These are phyloP conservation scores for Termitomyces sp. DNA, from an alignment of 768 basidiomycete species.

Conservation along the genomic window DNA sequence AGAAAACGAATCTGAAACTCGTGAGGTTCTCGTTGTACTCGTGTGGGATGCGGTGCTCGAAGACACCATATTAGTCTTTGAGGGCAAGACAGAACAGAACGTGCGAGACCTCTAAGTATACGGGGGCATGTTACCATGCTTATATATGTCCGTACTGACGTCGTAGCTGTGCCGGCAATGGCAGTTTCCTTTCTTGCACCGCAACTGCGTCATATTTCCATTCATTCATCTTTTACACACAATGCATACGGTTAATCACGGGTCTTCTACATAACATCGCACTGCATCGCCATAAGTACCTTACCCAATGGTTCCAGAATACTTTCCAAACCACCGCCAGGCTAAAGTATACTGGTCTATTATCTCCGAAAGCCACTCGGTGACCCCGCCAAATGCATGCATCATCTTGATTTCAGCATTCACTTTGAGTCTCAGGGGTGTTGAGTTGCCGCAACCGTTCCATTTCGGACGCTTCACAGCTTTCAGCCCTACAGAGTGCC, in stretches of 20 bases:
- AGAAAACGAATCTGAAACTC: not conserved
- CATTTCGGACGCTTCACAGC: not conserved
- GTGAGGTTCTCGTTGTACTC: not conserved
- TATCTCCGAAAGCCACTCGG: not conserved
- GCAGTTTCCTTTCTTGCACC: not conserved
- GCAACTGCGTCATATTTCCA: not conserved
- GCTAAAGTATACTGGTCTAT: not conserved
- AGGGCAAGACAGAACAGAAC: not conserved
- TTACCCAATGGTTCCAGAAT: not conserved
- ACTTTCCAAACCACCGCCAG: not conserved
- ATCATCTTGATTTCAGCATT: not conserved
- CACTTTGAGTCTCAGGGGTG: not conserved
- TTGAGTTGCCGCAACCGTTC: not conserved
- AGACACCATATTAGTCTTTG: not conserved
- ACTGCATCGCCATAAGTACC: not conserved
- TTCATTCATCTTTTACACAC: not conserved
- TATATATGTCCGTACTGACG: not conserved
- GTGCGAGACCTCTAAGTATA: not conserved
- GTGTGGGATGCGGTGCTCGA: not conserved
- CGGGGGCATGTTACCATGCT: not conserved
- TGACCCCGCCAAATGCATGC: not conserved
- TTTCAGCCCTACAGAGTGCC: not conserved
- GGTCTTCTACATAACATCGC: not conserved
- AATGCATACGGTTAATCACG: not conserved
- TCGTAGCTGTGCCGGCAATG: not conserved